phyloP scores from a whole-genome alignment of 768 basidiomycete species.

The Auriculariales sp. region DNA sequence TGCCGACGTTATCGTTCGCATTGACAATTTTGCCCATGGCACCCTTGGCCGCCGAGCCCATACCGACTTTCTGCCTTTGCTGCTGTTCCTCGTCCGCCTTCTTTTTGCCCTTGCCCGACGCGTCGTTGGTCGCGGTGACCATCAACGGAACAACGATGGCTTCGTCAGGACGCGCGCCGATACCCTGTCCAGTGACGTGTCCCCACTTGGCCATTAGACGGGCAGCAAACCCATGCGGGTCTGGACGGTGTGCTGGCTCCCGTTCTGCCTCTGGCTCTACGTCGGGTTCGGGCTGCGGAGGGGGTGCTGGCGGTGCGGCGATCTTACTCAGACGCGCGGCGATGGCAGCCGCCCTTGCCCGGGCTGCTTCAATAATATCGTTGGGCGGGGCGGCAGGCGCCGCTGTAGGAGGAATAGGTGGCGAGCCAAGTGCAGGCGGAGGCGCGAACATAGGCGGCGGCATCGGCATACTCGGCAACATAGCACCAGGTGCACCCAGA shows the following conservation, averaged over 20 bases:
- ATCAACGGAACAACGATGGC: conserved; percentile 84
- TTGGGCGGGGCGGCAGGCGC: conserved; percentile 31
- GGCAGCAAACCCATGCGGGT: conserved; percentile 65
- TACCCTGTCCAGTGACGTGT: conserved; percentile 84
- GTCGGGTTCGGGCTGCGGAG: conserved; percentile 9
- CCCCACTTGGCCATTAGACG: conserved; percentile 95
- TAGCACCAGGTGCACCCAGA: no score
- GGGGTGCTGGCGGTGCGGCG: conserved; percentile 33
- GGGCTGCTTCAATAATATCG: conserved; percentile 35
- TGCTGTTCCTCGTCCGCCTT: conserved; percentile 18
- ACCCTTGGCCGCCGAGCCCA: conserved; percentile 31
- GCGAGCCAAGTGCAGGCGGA: conserved; percentile 49
- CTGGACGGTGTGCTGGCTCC: conserved; percentile 19
- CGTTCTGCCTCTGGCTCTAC: not conserved
- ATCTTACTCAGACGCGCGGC: conserved; percentile 43
- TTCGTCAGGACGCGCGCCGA: conserved; percentile 53
- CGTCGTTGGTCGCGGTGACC: conserved; percentile 46
- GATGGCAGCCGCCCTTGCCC: conserved; percentile 66
- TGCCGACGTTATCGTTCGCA: conserved; percentile 66
- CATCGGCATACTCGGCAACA: conserved; percentile 6
- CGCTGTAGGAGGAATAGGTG: conserved; percentile 30
- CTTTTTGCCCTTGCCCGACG: conserved; percentile 19
- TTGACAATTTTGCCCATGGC: conserved; percentile 86
- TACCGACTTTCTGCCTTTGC: conserved; percentile 19
- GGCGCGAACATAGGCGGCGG: conserved; percentile 31